Percentiles rank a stretch among this genome's conserved stretches.
phyloP scores from a whole-genome alignment of 2,329 filamentous ascomycete genomes.

The Huntiella decipiens region DNA sequence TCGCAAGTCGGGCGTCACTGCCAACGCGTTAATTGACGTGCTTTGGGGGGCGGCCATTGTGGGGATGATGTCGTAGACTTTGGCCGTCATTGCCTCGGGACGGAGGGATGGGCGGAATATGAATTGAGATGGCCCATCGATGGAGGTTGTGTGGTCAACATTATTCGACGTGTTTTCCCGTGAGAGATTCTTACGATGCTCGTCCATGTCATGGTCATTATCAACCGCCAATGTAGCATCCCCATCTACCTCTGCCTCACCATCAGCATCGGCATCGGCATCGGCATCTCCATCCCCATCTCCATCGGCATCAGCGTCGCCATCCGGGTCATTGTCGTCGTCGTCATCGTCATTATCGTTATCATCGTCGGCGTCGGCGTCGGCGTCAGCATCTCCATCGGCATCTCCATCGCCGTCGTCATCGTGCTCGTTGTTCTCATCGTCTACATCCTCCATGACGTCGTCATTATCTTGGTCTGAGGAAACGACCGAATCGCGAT shows the following conservation, averaged over 20 bases:
- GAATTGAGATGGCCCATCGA: slow-evolving; percentile 11
- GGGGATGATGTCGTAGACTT: slow-evolving; percentile 82
- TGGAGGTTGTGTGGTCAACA: background rate
- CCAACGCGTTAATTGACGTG: slow-evolving; percentile 84
- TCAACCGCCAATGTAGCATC: too few relatives aligned
- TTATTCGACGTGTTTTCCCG: background rate
- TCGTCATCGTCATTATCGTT: slow-evolving; percentile 11
- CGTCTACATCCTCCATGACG: slow-evolving; percentile 33
- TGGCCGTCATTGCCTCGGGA: slow-evolving; percentile 58
- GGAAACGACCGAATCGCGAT: slow-evolving; percentile 12
- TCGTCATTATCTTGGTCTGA: slow-evolving; percentile 32
- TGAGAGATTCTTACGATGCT: background rate
- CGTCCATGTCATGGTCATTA: background rate
- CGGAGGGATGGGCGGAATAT: slow-evolving; percentile 41
- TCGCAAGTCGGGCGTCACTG: slow-evolving; percentile 80
- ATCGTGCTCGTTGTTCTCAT: slow-evolving; percentile 19
- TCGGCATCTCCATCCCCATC: slow-evolving; percentile 3
- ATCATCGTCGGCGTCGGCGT: slow-evolving; percentile 11
- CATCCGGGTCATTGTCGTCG: slow-evolving; percentile 7
- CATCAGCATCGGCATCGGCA: background rate
- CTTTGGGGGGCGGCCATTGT: slow-evolving; percentile 93
- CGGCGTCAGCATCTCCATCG: slow-evolving; percentile 20
- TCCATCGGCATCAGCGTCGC: slow-evolving; percentile 9
- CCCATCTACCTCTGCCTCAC: background rate
- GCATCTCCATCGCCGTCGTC: slow-evolving; percentile 10